phyloP scores from a whole-genome alignment of 805 yeast species.

The Zygosaccharomyces bisporus region DNA sequence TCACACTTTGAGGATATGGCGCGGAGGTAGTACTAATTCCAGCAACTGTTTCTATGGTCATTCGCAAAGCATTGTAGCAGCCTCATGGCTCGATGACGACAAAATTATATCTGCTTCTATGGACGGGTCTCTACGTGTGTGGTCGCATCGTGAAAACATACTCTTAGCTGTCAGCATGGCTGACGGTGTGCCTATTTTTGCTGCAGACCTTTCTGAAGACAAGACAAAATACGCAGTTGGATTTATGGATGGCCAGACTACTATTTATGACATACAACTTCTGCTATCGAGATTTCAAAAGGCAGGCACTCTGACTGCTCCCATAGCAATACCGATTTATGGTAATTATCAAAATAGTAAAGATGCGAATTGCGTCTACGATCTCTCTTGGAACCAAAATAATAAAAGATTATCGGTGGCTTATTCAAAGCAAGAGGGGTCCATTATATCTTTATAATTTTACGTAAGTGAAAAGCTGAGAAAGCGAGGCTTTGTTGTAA shows the following conservation, averaged over 20 bases:
- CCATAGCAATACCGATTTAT: conserved; percentile 26
- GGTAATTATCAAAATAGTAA: conserved; percentile 25
- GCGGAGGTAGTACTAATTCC: conserved; percentile 54
- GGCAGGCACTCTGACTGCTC: conserved; percentile 16
- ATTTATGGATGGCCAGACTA: conserved; percentile 57
- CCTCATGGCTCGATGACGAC: conserved; percentile 51
- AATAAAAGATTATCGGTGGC: conserved; percentile 32
- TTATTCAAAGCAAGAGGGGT: conserved; percentile 33
- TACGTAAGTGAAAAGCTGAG: neutral
- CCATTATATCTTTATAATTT: conserved; percentile 20
- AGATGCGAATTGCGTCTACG: conserved; percentile 32
- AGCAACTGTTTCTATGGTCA: conserved; percentile 50
- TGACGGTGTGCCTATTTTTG: conserved; percentile 54
- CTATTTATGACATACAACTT: conserved; percentile 46
- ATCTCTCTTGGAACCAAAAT: conserved; percentile 36
- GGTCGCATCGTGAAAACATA: conserved; percentile 47
- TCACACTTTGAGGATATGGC: conserved; percentile 69
- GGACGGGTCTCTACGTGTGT: conserved; percentile 66
- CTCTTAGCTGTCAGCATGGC: conserved; percentile 32
- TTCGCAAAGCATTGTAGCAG: conserved; percentile 51
- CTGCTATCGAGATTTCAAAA: conserved; percentile 11
- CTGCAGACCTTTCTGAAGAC: conserved; percentile 51
- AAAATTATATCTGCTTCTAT: conserved; percentile 53
- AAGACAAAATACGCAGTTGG: conserved; percentile 54
- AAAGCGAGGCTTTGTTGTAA: conserved; percentile 2